Percentiles rank a stretch among this genome's conserved stretches.
phyloP scores from a whole-genome alignment of 116 monocot species.

The Dioscorea cayenensis region DNA sequence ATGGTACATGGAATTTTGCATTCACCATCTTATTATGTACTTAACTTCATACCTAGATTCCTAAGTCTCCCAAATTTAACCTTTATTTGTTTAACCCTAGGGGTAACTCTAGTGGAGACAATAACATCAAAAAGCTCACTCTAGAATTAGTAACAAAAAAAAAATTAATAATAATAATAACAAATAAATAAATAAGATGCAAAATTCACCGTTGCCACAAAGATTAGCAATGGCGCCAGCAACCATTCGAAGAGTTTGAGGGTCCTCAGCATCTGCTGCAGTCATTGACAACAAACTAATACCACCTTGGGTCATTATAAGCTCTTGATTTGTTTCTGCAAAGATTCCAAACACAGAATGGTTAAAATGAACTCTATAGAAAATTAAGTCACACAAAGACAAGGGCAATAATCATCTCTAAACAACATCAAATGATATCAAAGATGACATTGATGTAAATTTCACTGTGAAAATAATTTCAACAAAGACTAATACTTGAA shows the following conservation, averaged over 20 bases:
- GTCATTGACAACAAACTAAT: slow-evolving; percentile 75
- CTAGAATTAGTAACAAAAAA: not conserved
- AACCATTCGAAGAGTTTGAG: slow-evolving; percentile 97
- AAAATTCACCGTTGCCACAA: slow-evolving; percentile 83
- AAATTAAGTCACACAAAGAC: not conserved
- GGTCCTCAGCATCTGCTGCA: slow-evolving; percentile 79
- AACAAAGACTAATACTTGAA: not conserved
- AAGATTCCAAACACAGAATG: slow-evolving; percentile 6
- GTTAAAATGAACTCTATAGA: not conserved
- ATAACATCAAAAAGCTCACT: not conserved
- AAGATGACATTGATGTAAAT: too few species aligned
- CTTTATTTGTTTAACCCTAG: too few species aligned
- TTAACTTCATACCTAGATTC: too few species aligned
- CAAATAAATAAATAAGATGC: not conserved
- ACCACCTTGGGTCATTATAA: slow-evolving; percentile 90
- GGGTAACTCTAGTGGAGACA: too few species aligned
- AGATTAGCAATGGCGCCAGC: slow-evolving; percentile 98
- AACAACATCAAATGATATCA: too few species aligned
- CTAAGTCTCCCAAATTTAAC: too few species aligned
- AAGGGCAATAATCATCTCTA: not conserved
- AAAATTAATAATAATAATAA: not conserved
- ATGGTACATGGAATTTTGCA: too few species aligned
- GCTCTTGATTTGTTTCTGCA: slow-evolving; percentile 88
- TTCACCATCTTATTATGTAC: too few species aligned
- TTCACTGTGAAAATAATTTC: too few species aligned